Percentiles rank a stretch among this genome's conserved stretches.
Evolutionary conservation across 1,284 basidiomycete species (phyloP).

Genomic region (Xerocomus minutiporus): DNA sequence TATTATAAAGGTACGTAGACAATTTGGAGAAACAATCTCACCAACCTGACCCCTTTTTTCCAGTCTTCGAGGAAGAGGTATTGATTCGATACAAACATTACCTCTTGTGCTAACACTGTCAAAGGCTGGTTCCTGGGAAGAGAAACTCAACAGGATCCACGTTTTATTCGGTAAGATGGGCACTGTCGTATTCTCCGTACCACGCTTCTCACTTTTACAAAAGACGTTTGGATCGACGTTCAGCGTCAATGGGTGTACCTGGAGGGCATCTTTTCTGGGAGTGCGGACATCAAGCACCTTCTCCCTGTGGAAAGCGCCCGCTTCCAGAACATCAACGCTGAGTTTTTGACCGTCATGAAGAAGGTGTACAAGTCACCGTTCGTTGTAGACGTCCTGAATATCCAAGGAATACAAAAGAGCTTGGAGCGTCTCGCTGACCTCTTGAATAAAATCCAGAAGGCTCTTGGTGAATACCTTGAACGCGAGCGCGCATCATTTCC

Average conservation of each 20-base stretch:
- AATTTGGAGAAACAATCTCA: not conserved
- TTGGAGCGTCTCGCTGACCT: slow-evolving; percentile 95
- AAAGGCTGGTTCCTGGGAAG: slow-evolving; percentile 86
- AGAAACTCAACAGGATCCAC: slow-evolving; percentile 91
- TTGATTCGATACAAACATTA: not conserved
- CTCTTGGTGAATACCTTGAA: slow-evolving; percentile 97
- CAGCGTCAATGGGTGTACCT: slow-evolving; percentile 99
- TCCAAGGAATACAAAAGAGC: slow-evolving; percentile 93
- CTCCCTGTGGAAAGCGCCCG: slow-evolving; percentile 95
- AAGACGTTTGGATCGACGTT: slow-evolving; percentile 98
- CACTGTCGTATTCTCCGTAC: not conserved
- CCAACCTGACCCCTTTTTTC: slow-evolving; percentile 10
- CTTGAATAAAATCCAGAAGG: slow-evolving; percentile 98
- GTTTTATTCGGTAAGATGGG: slow-evolving; percentile 81
- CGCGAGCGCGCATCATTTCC: slow-evolving; percentile 97
- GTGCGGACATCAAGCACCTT: slow-evolving; percentile 97
- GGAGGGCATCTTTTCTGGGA: slow-evolving; percentile 99
- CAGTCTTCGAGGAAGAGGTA: slow-evolving; percentile 91
- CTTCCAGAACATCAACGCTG: slow-evolving; percentile 98
- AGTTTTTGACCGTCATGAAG: slow-evolving; percentile 98
- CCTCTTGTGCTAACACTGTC: slow-evolving; percentile 13
- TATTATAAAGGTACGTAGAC: slow-evolving; percentile 80
- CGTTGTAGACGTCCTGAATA: slow-evolving; percentile 95
- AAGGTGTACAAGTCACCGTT: slow-evolving; percentile 99
- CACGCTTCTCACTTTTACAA: slow-evolving; percentile 11